These are phyloP conservation scores for Scedosporium apiospermum DNA, from an alignment of 2,329 filamentous ascomycete species.

Conservation along the genomic window DNA sequence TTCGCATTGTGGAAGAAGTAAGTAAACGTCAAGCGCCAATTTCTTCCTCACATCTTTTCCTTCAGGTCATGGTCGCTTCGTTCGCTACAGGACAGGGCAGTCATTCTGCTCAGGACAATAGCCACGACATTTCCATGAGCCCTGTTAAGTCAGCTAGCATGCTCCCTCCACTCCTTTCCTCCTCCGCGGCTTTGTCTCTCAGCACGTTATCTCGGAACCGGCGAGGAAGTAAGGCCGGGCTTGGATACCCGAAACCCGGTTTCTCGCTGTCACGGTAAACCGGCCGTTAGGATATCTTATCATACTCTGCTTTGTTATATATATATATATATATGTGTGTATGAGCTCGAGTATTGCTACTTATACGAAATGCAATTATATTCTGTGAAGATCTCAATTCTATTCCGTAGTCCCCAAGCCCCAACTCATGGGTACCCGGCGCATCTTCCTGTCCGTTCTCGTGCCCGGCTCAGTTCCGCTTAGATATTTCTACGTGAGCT, in stretches of 20 bases:
- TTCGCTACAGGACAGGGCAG: too few relatives aligned
- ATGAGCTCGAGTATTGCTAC: not conserved
- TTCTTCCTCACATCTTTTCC: too few relatives aligned
- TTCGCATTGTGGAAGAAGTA: too few relatives aligned
- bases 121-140: too few relatives aligned
- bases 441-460: not conserved
- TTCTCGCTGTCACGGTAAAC: not conserved
- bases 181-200: too few relatives aligned
- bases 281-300: not conserved
- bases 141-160: too few relatives aligned
- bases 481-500: not conserved
- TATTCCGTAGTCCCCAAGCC: not conserved
- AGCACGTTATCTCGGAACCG: too few relatives aligned
- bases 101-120: too few relatives aligned
- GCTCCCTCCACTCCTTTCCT: too few relatives aligned
- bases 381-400: not conserved
- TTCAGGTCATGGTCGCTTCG: too few relatives aligned
- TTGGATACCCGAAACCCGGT: not conserved
- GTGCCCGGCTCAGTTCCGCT: not conserved
- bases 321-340: not conserved
- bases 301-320: not conserved
- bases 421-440: not conserved
- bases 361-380: not conserved
- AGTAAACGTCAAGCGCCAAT: too few relatives aligned
- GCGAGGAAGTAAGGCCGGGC: too few relatives aligned